Evolutionary conservation across 1,284 basidiomycete species (phyloP), one percentile per base, ranked within the genome.

Genomic region (Puccinia polysora): DNA sequence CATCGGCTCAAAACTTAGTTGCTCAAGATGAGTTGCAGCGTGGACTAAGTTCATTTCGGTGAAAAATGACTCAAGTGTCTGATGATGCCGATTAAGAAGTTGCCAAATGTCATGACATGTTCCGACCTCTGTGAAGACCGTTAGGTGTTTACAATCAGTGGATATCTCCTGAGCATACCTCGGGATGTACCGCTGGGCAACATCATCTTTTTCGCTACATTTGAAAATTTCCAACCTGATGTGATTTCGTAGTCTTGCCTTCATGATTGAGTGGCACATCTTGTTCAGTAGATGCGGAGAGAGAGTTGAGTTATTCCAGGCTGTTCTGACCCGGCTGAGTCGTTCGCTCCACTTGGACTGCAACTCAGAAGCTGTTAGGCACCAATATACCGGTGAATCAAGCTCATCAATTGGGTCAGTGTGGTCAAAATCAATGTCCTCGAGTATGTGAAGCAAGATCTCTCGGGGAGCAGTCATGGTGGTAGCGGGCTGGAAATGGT

Each of bases 1-100:
- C 20, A 25, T 10, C 4, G 36, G 18, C 58, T 14, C 58, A 3
- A 60, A 15, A 15, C 12, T 15, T 25, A 40, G 10, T 12, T 2
- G 23, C 38, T 23, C 23, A 45, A 28, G 4, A 25, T 0, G n/a
- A 23, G 12, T 1, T 15, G 0, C 5, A 4, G 36, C 7, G 15
- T 15, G 12, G 1, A 6, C 36, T 45, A 23, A 18, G 36, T 4
- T 2, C 58, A 43, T 43, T 20, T 60, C 38, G 20, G 45, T 7
- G 2, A 60, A 28, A 28, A 60, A 60, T 18, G 38, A 60, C 14
- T 60, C 58, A 1, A 60, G 4, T 12, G 58, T 25, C n/a, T 60
- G 4, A 2, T 14, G 23, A 18, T 60, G 25, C 3, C 2, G 2
- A 10, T 38, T 12, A 15, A 60, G 38, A 5, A 60, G 18, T 1